Base-by-base conservation (phyloP, 2,329 filamentous ascomycete species). In the Cryphonectria japonica region DNA sequence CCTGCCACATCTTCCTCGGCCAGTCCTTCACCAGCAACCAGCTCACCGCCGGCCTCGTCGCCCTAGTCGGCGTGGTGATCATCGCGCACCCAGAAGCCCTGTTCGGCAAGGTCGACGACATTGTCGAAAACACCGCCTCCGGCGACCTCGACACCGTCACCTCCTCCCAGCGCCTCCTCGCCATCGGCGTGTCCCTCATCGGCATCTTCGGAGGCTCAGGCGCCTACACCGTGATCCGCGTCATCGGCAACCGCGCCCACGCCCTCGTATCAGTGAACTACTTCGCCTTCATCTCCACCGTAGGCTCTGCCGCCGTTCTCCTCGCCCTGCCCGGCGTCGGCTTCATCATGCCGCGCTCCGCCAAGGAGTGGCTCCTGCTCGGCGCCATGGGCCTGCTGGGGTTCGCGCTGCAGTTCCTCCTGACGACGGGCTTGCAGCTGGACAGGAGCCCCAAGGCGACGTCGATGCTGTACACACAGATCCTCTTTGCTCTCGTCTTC, bases 231-330 rank as follows among this genome's bases (percentile, higher is more conserved):
- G 90, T 88, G 0, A 93, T 96, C 71, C 86, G 92, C 11, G 88
- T 92, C 77, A 94, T 95, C 71, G 93, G 93, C 1, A 88, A 89
- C 74, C 85, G 92, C 29, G 91, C 91, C 0, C 93, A 95, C 77
- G 90, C 93, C 0, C 86, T 96, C 22, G 87, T 95, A 59, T 90
- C 87, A 41, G 92, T 95, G 9, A 94, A 92, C 73, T 95, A 95
- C 79, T 95, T 95, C 78, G 89, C 91, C 1, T 82, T 83, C 0
- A 85, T 89, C 78, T 92, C 91, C 54, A 92, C 89, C 0, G 75
- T 93, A 0, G 88, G 93, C 66, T 92, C 90, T 9, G 80, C 86
- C 1, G 76, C 90, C 0, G 86, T 88, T 54, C 87, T 94, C 77
- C 82, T 83, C 16, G 72, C 82, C 11, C 78, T 83, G 39, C 84